Base-by-base conservation (phyloP, 2,329 filamentous ascomycete genomes). In the Arthrobotrys pseudoclavata region DNA sequence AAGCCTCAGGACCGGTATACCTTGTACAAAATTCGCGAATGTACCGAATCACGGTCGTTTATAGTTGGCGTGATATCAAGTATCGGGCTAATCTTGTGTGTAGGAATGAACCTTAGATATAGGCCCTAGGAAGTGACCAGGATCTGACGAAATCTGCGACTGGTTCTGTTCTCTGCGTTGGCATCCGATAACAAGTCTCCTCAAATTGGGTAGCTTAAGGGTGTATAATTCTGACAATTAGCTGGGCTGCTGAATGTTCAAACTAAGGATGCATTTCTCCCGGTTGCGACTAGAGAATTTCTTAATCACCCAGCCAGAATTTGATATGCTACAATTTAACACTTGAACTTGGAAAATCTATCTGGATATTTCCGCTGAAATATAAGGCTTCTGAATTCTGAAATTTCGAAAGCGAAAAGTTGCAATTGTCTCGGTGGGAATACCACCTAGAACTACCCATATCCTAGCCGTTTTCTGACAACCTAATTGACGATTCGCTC, bases 151-250 rank as follows among this genome's bases (percentile, higher is more conserved):
- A 57, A 61, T 29, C 72, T 76, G 72, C 72, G 52, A 69, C 62
- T 57, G 48, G 66, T 18, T 26, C 72, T 60, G 60, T 76, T 37
- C 66, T 69, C 69, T 76, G 72, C 72, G 72, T 76, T 76, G 72
- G 69, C 72, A 76, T 22, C 48, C 34, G 55, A 69, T 69, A 69
- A 45, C 72, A 45, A 20, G 52, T 15, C 69, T 60, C 60, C 60
- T 68, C 60, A 26, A 37, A 20, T 20, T 29, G 13, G 18, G 29
- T 57, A 37, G 12, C 29, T 2, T 50, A 22, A n/a, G n/a, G n/a
- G n/a, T n/a, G n/a, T n/a, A n/a, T n/a, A n/a, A n/a, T n/a, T n/a
- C n/a, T n/a, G n/a, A n/a, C n/a, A n/a, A 40, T 40, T 15, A 40
- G 22, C 6, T n/a, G n/a, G 42, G n/a, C 42, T 9, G 2, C 4